These are phyloP conservation scores for Tephrocybe sp. DNA, from an alignment of 768 basidiomycete genomes.

Conservation along the genomic window DNA sequence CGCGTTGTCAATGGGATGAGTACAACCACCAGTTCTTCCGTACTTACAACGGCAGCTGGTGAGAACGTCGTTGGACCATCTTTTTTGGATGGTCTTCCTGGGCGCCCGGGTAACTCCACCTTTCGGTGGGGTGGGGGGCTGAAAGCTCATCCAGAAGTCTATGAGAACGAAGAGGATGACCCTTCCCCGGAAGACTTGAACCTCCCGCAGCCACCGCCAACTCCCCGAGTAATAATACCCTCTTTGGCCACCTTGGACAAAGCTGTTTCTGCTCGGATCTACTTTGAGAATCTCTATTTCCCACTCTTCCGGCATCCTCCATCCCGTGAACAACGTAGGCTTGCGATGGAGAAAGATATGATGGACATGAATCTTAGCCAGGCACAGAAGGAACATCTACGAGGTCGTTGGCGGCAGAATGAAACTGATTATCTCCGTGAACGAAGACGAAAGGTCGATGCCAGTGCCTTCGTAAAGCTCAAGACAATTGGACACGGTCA, in stretches of 20 bases:
- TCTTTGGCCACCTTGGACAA: conserved; percentile 92
- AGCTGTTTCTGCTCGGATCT: conserved; percentile 89
- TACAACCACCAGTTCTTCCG: conserved; percentile 62
- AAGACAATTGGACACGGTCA: conserved; percentile 94
- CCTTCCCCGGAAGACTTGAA: conserved; percentile 30
- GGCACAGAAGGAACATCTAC: conserved; percentile 67
- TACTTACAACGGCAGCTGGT: conserved; percentile 72
- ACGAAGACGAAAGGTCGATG: conserved; percentile 77
- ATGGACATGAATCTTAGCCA: conserved; percentile 67
- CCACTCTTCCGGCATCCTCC: conserved; percentile 82
- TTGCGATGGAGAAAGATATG: conserved; percentile 91
- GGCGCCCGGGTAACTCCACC: conserved; percentile 59
- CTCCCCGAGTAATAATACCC: conserved; percentile 68
- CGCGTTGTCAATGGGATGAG: conserved; percentile 68
- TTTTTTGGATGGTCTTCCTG: conserved; percentile 51
- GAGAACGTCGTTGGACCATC: conserved; percentile 59
- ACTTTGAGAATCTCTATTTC: conserved; percentile 91
- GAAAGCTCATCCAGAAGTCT: conserved; percentile 63
- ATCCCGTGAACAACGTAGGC: conserved; percentile 80
- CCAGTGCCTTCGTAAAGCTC: conserved; percentile 82
- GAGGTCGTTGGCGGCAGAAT: conserved; percentile 79
- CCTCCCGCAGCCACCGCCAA: conserved; percentile 33
- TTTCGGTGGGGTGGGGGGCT: conserved; percentile 62
- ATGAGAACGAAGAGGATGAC: conserved; percentile 57
- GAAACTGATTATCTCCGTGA: conserved; percentile 92